Evolutionary conservation across 306 rosid genomes (phyloP).

Genomic region (Lathyrus oleraceus): DNA sequence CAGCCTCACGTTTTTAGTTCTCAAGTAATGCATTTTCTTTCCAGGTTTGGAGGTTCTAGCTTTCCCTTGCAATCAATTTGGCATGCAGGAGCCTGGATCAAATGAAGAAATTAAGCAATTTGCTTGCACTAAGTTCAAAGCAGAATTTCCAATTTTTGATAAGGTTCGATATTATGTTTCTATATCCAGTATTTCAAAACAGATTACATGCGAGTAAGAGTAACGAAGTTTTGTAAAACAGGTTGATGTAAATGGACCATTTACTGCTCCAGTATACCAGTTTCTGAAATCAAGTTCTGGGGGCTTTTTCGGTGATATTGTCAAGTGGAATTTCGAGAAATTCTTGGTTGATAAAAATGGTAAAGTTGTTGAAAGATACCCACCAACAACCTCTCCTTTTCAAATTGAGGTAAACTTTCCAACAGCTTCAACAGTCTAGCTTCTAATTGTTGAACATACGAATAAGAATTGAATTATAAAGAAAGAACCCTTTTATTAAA

Average conservation of each 20-base stretch:
- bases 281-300: slow-evolving; percentile 91
- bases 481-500: too few species aligned
- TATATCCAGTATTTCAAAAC: slow-evolving; percentile 17
- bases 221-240: slow-evolving; percentile 44
- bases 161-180: slow-evolving; percentile 57
- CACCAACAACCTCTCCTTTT: slow-evolving; percentile 92
- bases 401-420: slow-evolving; percentile 80
- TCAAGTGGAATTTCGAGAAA: slow-evolving; percentile 98
- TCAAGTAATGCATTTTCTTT: slow-evolving; percentile 23
- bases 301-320: slow-evolving; percentile 80
- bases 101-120: slow-evolving; percentile 91
- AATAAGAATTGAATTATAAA: not conserved
- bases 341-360: slow-evolving; percentile 96
- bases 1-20: slow-evolving; percentile 12
- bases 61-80: slow-evolving; percentile 99
- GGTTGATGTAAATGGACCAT: slow-evolving; percentile 98
- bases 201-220: slow-evolving; percentile 7
- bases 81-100: slow-evolving; percentile 95
- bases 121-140: slow-evolving; percentile 92
- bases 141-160: slow-evolving; percentile 93
- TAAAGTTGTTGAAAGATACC: slow-evolving; percentile 88
- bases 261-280: slow-evolving; percentile 88
- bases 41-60: slow-evolving; percentile 93
- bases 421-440: not conserved
- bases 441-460: not conserved